Evolutionary conservation across 257 asterid species (phyloP), one percentile per base, ranked within the genome.

Genomic region (Solanum chaucha): DNA sequence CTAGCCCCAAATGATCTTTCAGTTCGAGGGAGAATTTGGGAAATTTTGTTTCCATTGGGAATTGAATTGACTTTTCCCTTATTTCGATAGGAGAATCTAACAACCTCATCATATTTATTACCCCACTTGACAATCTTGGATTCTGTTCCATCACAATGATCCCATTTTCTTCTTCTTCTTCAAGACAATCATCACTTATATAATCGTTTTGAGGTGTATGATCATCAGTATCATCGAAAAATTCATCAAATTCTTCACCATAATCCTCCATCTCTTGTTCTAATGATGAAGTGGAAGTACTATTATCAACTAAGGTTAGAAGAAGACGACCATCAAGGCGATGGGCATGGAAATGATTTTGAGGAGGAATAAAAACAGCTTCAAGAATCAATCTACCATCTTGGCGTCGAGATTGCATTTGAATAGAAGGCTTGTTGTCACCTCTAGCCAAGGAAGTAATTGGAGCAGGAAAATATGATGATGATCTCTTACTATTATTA

Each of bases 301-400:
- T 15, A 24, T 82, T 32, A 84, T 87, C 89, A 58, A 91, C 51
- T 61, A 94, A 28, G 73, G 92, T 94, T 46, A 97, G 87, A 59
- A 93, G 91, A 73, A 97, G 98, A 36, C 97, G 94, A 32, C 99
- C 99, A 17, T 93, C 89, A 7, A 77, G 17, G 48, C 98, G 94
- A 32, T 91, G 89, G 28, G 95, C 96, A 1, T 88, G 94, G 91
- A 97, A 94, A 65, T 75, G 87, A 59, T 91, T 92, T 36, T 71
- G 93, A 3, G 93, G 90, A 22, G 97, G 94, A 71, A 92, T 91
- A 0, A 96, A 85, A 40, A 97, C 92, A 1, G 95, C 99, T 89
- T 97, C 96, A 11, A 97, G 93, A 68, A 95, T 93, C 73, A 97
- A 87, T 91, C 98, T 87, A 1, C 98, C 99, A 41, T 93, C 87